Base-by-base conservation (phyloP, 2,329 filamentous ascomycete species). In the Exophiala calicioides region DNA sequence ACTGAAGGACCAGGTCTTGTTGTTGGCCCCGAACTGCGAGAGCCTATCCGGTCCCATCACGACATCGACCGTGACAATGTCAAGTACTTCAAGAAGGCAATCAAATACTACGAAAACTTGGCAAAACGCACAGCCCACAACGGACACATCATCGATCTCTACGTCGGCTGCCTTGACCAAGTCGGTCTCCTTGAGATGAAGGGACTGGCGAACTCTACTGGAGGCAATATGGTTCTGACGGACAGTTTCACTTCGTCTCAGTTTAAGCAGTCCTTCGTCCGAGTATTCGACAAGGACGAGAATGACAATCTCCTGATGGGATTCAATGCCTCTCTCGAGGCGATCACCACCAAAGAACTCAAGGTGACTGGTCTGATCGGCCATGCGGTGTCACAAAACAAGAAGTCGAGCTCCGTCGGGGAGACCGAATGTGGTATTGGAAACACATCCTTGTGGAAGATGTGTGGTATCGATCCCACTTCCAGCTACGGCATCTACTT, bases 371-470 rank as follows among this genome's bases (percentile, higher is more conserved):
- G 93, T 42, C 77, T 98, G 27, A 98, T 98, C 60, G 93, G 93
- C 7, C 93, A 98, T 67, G 93, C 91, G 0, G 85, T 98, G 35
- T 97, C 91, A 2, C 76, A 96, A 59, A 97, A 97, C 76, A 98
- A 97, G 73, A 98, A 98, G 66, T 97, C 93, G 0, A 86, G 87
- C 6, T 95, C 90, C 1, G 93, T 98, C 9, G 93, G 93, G 42
- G 93, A 98, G 73, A 97, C 93, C 0, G 93, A 98, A 67, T 96
- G 91, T 61, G 93, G 93, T 62, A 96, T 98, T 60, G 93, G 93
- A 56, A 97, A 97, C 66, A 98, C 93, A 1, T 97, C 91, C 69
- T 91, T 90, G 3, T 98, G 93, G 93, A 98, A 98, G 73, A 96
- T 98, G 91, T 97, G 93, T 62, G 90, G 90, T 58, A 96, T 98